A percentile compares a stretch with the other conserved stretches of the same genome.
Conservation (phyloP, 2,329 filamentous ascomycete genomes). For the Alternaria rosae region DNA sequence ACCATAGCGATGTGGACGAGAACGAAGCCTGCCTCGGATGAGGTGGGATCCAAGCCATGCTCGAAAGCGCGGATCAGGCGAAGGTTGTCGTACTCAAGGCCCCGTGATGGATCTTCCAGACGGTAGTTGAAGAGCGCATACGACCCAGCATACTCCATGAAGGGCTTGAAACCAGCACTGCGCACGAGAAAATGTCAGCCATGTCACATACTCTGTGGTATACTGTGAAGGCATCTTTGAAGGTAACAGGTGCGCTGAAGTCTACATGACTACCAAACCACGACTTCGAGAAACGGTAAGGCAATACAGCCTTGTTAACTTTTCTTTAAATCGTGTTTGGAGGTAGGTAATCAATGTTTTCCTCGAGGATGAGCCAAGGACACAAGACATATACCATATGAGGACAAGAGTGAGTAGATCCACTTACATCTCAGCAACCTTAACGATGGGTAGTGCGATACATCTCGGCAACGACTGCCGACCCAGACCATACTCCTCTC, state of each 20-base stretch:
- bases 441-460: conserved; percentile 82
- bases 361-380: too few species aligned
- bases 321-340: too few species aligned
- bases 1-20: conserved; percentile 97
- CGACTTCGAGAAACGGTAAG: too few species aligned
- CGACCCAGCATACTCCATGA: conserved; percentile 81
- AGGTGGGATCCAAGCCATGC: conserved; percentile 81
- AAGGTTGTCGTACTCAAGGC: conserved; percentile 68
- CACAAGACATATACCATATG: background rate
- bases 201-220: background rate
- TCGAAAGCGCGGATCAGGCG: conserved; percentile 92
- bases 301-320: too few species aligned
- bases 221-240: background rate
- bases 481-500: conserved; percentile 79
- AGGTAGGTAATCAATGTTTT: too few species aligned
- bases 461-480: conserved; percentile 74
- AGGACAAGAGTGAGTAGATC: background rate
- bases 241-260: too few species aligned
- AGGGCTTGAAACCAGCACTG: conserved; percentile 80
- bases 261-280: too few species aligned
- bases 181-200: conserved; percentile 27
- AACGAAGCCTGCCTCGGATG: conserved; percentile 95
- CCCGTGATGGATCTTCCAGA: conserved; percentile 63
- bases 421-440: conserved; percentile 84
- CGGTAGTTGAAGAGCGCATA: conserved; percentile 71